Conservation (phyloP, 768 basidiomycete species). For the Agrocybe praecox region DNA sequence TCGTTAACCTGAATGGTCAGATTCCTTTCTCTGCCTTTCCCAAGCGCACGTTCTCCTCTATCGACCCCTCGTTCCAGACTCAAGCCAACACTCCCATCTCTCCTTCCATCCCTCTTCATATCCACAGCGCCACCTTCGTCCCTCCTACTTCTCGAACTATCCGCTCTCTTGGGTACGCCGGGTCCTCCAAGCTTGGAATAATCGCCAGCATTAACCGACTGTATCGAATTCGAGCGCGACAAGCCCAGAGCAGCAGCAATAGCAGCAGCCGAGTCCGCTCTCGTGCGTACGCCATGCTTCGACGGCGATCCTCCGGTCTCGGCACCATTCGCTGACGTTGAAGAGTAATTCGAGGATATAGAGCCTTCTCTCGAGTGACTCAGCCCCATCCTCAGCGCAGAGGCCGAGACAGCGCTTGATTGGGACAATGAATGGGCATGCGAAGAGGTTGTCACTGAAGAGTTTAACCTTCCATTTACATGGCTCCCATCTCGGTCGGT, state of each 20-base stretch:
- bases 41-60: constrained; percentile 28
- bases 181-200: constrained; percentile 43
- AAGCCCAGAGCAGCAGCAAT: constrained; percentile 48
- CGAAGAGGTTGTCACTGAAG: neutral
- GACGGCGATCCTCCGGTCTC: neutral
- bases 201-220: constrained; percentile 33
- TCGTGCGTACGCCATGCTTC: constrained; percentile 5
- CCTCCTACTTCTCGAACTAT: constrained; percentile 24
- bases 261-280: constrained; percentile 33
- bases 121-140: constrained; percentile 7
- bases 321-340: neutral
- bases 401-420: neutral
- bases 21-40: constrained; percentile 19
- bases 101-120: neutral
- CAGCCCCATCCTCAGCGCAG: neutral
- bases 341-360: constrained; percentile 21
- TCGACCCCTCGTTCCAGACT: constrained; percentile 25
- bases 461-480: neutral
- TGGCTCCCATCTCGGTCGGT: constrained; percentile 6
- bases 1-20: constrained; percentile 34
- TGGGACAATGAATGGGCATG: neutral
- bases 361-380: constrained; percentile 21
- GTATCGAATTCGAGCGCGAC: constrained; percentile 24
- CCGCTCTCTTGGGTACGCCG: constrained; percentile 25
- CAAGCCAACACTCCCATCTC: constrained; percentile 23